Evolutionary conservation across 2,329 filamentous ascomycete species (phyloP), one percentile per base, ranked within the genome.

Genomic region (Trichoderma citrinoviride): DNA sequence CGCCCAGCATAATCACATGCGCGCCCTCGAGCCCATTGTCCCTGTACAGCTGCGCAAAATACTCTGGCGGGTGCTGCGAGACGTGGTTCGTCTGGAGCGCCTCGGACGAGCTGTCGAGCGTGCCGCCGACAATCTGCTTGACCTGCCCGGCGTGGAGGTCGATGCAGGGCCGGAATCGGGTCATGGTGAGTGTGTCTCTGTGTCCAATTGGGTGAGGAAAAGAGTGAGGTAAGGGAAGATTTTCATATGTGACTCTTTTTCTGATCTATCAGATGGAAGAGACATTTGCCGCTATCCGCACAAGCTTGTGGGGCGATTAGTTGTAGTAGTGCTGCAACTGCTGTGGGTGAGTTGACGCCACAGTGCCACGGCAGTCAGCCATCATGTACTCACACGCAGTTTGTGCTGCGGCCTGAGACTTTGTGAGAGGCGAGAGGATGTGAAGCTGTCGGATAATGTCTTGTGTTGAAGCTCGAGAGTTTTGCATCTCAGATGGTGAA

Each of bases 91-190:
- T 98, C 79, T 92, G 90, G 64, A 98, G 84, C 64, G 85, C 82
- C 7, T 83, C 76, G 1, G 85, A 85, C 8, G 83, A 77, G 74
- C 85, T 85, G 78, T 90, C 90, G 67, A 99, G 85, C 1, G 95
- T 98, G 66, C 95, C 94, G 71, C 95, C 95, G 46, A 99, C 93
- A 71, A 99, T 99, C 78, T 99, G 95, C 82, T 99, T 99, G 66
- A 99, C 95, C 75, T 94, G 90, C 15, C 95, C 95, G n/a, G 93
- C 90, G 77, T 99, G 95, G 61, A 99, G 86, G 79, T 99, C 95
- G 77, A 99, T 98, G 75, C 95, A 99, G 21, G 95, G 95, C 44
- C 95, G 85, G 75, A 99, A 99, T 71, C 89, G 88, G 3, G 95
- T 98, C 95, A 99, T 97, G 67, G 65, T 73, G 61, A 33, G 29